Conservation (phyloP, 129 eudicot genomes). For the Chrysanthemum seticuspe region DNA sequence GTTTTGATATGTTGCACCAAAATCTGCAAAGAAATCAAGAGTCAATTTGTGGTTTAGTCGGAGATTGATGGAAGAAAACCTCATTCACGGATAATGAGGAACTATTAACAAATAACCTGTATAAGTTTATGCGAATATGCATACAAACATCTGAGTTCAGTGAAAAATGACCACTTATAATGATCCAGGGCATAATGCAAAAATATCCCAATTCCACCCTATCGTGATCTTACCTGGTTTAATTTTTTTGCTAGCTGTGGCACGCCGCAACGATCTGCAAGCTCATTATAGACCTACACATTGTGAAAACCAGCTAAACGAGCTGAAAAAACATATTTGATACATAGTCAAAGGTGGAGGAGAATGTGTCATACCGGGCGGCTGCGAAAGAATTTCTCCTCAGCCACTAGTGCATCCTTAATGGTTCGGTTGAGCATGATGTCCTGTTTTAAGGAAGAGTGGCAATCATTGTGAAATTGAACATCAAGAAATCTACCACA, state of each 20-base stretch:
- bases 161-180: too few species aligned
- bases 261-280: slow-evolving; percentile 95
- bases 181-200: not conserved
- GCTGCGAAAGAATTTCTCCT: slow-evolving; percentile 95
- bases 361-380: slow-evolving; percentile 63
- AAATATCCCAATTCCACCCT: not conserved
- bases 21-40: slow-evolving; percentile 35
- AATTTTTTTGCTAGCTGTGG: slow-evolving; percentile 94
- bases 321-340: not conserved
- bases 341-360: not conserved
- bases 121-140: not conserved
- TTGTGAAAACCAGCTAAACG: slow-evolving; percentile 8
- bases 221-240: slow-evolving; percentile 62
- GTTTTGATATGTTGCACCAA: slow-evolving; percentile 69
- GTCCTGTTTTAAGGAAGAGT: slow-evolving; percentile 45
- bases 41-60: not conserved
- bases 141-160: not conserved
- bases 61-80: not conserved
- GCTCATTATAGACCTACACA: slow-evolving; percentile 79
- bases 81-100: too few species aligned
- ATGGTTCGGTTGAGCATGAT: slow-evolving; percentile 69
- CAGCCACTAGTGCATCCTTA: slow-evolving; percentile 91
- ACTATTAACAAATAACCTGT: not conserved
- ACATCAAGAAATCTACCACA: not conserved
- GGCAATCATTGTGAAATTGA: not conserved